Percentiles rank a stretch among this genome's conserved stretches.
Conservation (phyloP, 2,329 filamentous ascomycete species). For the Emergomyces pasteurianus region DNA sequence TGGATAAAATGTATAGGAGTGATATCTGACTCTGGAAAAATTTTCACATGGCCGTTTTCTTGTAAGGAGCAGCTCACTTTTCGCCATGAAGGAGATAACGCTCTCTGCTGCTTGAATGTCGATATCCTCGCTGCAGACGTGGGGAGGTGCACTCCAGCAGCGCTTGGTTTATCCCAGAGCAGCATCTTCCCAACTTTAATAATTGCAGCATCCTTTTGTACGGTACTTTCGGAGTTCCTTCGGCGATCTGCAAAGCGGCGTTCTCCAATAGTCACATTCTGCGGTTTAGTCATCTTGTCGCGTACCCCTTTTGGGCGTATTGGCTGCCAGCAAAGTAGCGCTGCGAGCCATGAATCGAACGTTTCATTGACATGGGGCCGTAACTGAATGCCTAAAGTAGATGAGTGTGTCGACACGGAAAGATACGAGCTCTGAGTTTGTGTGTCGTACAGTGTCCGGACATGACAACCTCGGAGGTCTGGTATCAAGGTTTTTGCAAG, state of each 20-base stretch:
- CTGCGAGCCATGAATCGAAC: constrained; percentile 41
- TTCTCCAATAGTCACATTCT: constrained; percentile 33
- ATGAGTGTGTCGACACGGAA: constrained; percentile 38
- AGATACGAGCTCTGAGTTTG: constrained; percentile 36
- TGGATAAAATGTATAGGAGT: constrained; percentile 72
- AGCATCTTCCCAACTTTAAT: constrained; percentile 92
- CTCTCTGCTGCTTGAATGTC: constrained; percentile 44
- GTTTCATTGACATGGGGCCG: constrained; percentile 39
- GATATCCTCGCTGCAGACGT: constrained; percentile 33
- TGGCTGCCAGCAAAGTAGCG: constrained; percentile 41
- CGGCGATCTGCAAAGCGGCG: constrained; percentile 32
- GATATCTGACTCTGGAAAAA: constrained; percentile 76
- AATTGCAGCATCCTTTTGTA: constrained; percentile 61
- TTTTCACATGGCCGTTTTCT: constrained; percentile 87
- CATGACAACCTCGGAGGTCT: constrained; percentile 38
- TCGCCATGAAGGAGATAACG: constrained; percentile 60
- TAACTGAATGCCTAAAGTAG: constrained; percentile 36
- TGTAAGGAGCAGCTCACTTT: constrained; percentile 85
- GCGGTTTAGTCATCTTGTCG: constrained; percentile 40
- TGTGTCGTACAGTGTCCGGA: constrained; percentile 36
- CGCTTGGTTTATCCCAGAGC: constrained; percentile 70
- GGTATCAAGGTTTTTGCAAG: constrained; percentile 38
- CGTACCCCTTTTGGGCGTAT: constrained; percentile 39
- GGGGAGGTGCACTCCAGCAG: constrained; percentile 25
- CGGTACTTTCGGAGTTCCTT: constrained; percentile 36